These are phyloP conservation scores for Mimosa bimucronata DNA, from an alignment of 306 rosid species.

Conservation along the genomic window DNA sequence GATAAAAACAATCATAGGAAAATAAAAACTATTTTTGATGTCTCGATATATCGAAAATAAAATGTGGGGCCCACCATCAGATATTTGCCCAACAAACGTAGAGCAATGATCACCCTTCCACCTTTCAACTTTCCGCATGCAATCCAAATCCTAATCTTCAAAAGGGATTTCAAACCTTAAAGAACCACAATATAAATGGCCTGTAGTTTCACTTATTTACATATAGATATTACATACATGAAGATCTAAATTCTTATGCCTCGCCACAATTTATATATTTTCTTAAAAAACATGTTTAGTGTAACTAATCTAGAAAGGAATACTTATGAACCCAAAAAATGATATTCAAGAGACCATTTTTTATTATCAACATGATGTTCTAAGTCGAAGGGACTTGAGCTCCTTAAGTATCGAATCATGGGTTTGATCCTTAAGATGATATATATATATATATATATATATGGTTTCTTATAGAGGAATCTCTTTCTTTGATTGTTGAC, in stretches of 20 bases:
- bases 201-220: background rate
- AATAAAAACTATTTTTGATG: background rate
- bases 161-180: background rate
- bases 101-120: background rate
- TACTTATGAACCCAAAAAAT: too few species aligned
- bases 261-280: background rate
- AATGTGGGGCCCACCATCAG: background rate
- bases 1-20: background rate
- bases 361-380: too few species aligned
- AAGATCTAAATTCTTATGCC: background rate
- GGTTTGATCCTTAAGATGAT: too few species aligned
- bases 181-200: background rate
- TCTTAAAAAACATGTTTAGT: background rate
- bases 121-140: background rate
- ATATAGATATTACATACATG: background rate
- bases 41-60: background rate
- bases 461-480: too few species aligned
- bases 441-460: too few species aligned
- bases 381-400: too few species aligned
- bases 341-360: too few species aligned
- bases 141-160: background rate
- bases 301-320: background rate
- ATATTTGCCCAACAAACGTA: slow-evolving; percentile 33
- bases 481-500: too few species aligned
- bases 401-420: too few species aligned